A percentile compares a stretch with the other conserved stretches of the same genome.
phyloP scores from a whole-genome alignment of 2,329 filamentous ascomycete species.

The Sporothrix dimorphospora region DNA sequence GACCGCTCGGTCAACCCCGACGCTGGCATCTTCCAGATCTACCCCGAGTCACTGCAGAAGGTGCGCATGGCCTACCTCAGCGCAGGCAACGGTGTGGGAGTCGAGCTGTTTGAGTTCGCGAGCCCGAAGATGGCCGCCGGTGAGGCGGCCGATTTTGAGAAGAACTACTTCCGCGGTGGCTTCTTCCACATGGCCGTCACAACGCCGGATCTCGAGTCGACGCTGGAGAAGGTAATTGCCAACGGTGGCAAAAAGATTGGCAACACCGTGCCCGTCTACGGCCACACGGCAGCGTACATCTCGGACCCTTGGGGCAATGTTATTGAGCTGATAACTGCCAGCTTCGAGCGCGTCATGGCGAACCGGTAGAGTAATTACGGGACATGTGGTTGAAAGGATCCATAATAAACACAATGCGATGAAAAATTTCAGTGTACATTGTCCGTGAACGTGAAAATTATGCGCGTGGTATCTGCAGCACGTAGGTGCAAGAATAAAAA shows the following conservation, averaged over 20 bases:
- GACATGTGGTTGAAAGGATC: not conserved
- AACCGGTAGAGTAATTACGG: not conserved
- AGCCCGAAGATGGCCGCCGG: not conserved
- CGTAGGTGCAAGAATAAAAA: too few relatives aligned
- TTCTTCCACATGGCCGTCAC: conserved; percentile 27
- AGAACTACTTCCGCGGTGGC: conserved; percentile 24
- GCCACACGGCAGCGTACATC: conserved; percentile 18
- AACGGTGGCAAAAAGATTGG: conserved; percentile 19
- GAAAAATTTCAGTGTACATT: not conserved
- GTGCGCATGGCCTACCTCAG: conserved; percentile 26
- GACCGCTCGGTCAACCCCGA: not conserved
- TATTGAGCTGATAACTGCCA: conserved; percentile 17
- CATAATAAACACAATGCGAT: not conserved
- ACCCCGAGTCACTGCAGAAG: conserved; percentile 21
- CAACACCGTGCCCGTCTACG: conserved; percentile 13
- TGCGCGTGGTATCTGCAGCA: too few relatives aligned
- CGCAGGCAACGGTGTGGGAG: conserved; percentile 26
- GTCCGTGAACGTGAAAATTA: not conserved
- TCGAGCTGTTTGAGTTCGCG: conserved; percentile 26
- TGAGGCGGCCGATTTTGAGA: conserved; percentile 20
- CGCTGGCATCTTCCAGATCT: conserved; percentile 24
- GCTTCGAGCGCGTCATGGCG: conserved; percentile 23
- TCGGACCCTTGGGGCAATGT: conserved; percentile 30
- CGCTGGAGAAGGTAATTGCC: conserved; percentile 8
- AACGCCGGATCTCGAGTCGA: not conserved